Base-by-base conservation (phyloP, 768 basidiomycete genomes). In the Suillus plorans region DNA sequence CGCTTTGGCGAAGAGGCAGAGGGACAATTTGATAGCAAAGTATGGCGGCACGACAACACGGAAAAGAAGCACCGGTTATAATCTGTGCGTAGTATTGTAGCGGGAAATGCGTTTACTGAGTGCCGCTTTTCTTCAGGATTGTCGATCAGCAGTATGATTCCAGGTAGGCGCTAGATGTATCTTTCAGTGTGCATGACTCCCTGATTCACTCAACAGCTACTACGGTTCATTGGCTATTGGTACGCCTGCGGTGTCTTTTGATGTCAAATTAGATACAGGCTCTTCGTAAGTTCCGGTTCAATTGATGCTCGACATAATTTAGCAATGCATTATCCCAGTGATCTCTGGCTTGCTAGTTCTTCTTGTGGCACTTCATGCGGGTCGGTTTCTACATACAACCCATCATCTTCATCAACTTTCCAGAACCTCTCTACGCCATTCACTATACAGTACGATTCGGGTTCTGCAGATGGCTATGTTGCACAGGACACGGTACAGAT, bases 131-230 rank as follows among this genome's bases (percentile, higher is more conserved):
- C 5, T 47, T 25, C 68, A 92, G 90, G 59, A 73, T 91, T 20
- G 80, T 83, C n/a, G 86, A 90, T 69, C 89, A 92, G 74, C 81
- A 82, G 50, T 73, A 79, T 18, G 91, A 93, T 74, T 87, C 89
- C 13, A 86, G 83, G 88, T 87, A 69, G 60, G 80, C 71, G 34
- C n/a, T 44, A 22, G 7, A 55, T 34, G 25, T 65, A 3, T 61
- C 64, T 7, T 36, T n/a, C 12, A 1, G 2, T 47, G 20, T 53
- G 10, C 7, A 42, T 37, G 31, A 8, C 13, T 28, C 28, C 45
- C 13, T 50, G 50, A 59, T 22, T 58, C 36, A 13, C 13, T 16
- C n/a, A 0, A 60, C 12, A 76, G 76, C 12, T 82, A 80, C 65
- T 78, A 73, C 64, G 81, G 79, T 61, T 73, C 77, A 7, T 57